Percentiles rank a stretch among this genome's conserved stretches.
Conservation (phyloP, 441 rosid genomes). For the Pelargonium cotyledonis region DNA sequence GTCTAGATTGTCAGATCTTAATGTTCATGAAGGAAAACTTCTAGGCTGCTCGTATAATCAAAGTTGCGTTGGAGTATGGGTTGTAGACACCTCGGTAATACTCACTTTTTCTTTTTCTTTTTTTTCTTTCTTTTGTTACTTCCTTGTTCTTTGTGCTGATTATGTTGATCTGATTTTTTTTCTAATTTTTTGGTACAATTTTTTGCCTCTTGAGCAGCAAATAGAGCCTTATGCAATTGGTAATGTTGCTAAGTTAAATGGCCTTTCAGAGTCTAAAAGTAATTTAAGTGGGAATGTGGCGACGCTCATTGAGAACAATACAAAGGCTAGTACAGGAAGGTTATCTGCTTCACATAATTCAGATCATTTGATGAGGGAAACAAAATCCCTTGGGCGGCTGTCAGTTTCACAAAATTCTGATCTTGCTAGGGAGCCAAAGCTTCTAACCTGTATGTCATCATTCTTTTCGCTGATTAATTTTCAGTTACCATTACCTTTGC, state of each 20-base stretch:
- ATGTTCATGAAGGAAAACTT: constrained; percentile 94
- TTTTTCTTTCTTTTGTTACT: constrained; percentile 16
- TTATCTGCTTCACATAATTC: constrained; percentile 59
- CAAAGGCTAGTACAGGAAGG: constrained; percentile 58
- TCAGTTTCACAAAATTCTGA: constrained; percentile 65
- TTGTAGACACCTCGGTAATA: constrained; percentile 88
- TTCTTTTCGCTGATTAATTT: background rate
- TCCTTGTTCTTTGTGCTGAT: constrained; percentile 11
- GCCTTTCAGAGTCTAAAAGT: constrained; percentile 50
- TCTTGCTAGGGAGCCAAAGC: constrained; percentile 51
- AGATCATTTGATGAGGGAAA: constrained; percentile 63
- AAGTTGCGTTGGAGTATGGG: constrained; percentile 99
- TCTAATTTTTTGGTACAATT: constrained; percentile 19
- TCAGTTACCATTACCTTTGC: background rate
- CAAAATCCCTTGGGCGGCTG: constrained; percentile 68
- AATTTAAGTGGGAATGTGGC: constrained; percentile 48
- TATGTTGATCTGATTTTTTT: constrained; percentile 13
- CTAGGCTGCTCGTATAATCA: constrained; percentile 97
- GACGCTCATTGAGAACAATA: constrained; percentile 45
- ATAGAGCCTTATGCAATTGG: constrained; percentile 60
- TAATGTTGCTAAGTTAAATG: constrained; percentile 35
- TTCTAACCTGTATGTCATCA: constrained; percentile 47
- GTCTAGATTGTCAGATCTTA: constrained; percentile 91
- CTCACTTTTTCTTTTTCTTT: constrained; percentile 16
- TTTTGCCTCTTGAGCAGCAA: constrained; percentile 37